Evolutionary conservation across 2,329 filamentous ascomycete genomes (phyloP), one percentile per base, ranked within the genome.

Genomic region (Diaporthe destruens): DNA sequence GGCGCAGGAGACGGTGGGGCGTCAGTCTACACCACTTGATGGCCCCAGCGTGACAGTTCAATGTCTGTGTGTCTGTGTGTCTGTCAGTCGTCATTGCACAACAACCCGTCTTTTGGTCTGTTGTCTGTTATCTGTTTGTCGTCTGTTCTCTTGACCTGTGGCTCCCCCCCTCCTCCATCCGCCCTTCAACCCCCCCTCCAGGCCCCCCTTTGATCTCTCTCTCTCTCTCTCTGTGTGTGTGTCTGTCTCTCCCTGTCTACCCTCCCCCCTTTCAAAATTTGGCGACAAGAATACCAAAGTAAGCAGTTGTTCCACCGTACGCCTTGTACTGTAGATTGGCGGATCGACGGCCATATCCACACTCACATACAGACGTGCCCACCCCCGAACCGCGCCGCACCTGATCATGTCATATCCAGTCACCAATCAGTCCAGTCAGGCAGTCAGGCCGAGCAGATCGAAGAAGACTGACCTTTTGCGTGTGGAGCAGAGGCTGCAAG

Each of bases 401-500:
- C 42, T 34, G 47, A 39, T 53, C 61, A 66, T 39, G 61, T 49
- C 61, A 53, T 20, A 47, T 34, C 23, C 61, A 66, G 61, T 66
- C 61, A 53, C 32, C 61, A 65, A 65, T 65, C 61, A 39, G 34
- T 42, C 39, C 61, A 39, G 34, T 42, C 39, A 39, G 34, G 6
- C 53, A 42, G 34, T 70, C 44, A 16, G 11, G 53, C 51, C 56
- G 54, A 39, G 51, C 54, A 59, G 36, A 63, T 51, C 68, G 42
- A 20, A 18, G 25, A 65, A 32, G 44, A 51, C 39, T 65, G 36
- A 44, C 55, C 56, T 71, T 20, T 53, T 18, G 18, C 6, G n/a
- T n/a, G 59, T 49, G 63, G 69, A 54, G 59, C 57, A 32, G 7
- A 47, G 61, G 23, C 39, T 65, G 49, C 61, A 36, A 72, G 56